Base-by-base conservation (phyloP, 106 monocot species). In the Apostasia ramifera region DNA sequence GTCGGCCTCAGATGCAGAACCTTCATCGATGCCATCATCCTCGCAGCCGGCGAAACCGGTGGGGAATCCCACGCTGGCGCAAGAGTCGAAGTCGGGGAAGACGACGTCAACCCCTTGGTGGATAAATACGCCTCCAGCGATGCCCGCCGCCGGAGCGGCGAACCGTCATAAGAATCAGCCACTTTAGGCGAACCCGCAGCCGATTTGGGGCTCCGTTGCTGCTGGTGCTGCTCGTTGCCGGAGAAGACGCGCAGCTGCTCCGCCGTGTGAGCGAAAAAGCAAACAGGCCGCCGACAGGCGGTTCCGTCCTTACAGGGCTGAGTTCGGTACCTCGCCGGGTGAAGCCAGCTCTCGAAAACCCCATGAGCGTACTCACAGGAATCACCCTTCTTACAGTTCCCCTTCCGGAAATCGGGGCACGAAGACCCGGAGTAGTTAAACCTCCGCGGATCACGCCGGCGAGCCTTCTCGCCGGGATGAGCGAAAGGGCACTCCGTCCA, bases 311-410 rank as follows among this genome's bases (percentile, higher is more conserved):
- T 95, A 77, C 95, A 95, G 0, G 89, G 88, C 73, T 95, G 95
- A 3, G 95, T 97, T 6, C 95, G 86, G 77, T 97, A 97, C 59
- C 92, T 54, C 14, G 84, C 72, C 44, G 95, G 92, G 68, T 97
- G 92, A n/a, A 92, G 84, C 95, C 95, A 97, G 71, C 95, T 89
- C 82, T 97, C 95, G 76, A 97, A 97, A 2, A 97, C 92, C 8
- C 95, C 95, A 53, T 97, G 95, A 0, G 95, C 80, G 70, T 81
- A 92, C 84, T 92, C 92, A 72, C 95, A 97, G 41, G 81, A 15
- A 63, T 90, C 94, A 1, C 86, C 93, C 26, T 77, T 73, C 73
- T 73, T 78, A 75, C 93, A 94, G 15, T 61, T 47, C 4, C 93
- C 93, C 71, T 89, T 89, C 10, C 86, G 83, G 75, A 90, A 94